Evolutionary conservation across 495 filamentous ascomycete species (phyloP), one percentile per base, ranked within the genome.

Genomic region (Emericellopsis terricola): DNA sequence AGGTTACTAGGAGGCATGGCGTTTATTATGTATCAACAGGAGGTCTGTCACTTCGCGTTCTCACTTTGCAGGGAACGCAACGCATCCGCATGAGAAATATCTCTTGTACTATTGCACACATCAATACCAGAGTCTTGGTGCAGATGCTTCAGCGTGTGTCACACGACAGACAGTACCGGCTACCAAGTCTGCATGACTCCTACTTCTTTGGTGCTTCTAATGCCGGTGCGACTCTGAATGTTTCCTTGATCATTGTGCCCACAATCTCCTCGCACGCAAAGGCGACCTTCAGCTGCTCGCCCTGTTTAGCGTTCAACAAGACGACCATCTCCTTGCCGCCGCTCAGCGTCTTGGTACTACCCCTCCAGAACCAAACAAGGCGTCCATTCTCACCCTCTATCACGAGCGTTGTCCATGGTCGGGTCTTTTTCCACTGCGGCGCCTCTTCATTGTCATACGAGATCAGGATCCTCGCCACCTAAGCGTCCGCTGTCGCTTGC

Each of bases 231-330:
- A n/a, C n/a, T n/a, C n/a, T n/a, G n/a, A n/a, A n/a, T n/a, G n/a
- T n/a, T n/a, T n/a, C n/a, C n/a, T n/a, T n/a, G n/a, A n/a, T n/a
- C n/a, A 69, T 51, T 0, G 91, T 94, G 2, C 87, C 91, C 41
- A 87, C 83, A 40, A 94, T 80, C 26, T 83, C 79, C 51, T 94
- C 87, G 42, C 89, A 94, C 55, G 78, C 80, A 9, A 82, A 64
- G 51, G 82, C 71, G 39, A 80, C 89, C 15, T 55, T 56, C 28
- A 94, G 60, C 11, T 87, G 73, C 7, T 62, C 63, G 8, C 57
- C 40, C 6, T 46, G 55, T 7, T 59, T 64, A 28, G 94, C 43
- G 0, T 68, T 54, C 1, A 65, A 71, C 11, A 56, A 57, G 36
- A 94, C 75, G 4, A 60, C 50, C 10, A 86, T 45, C 4, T 78